A percentile compares a stretch with the other conserved stretches of the same genome.
These are phyloP conservation scores for Xylaria venustula DNA, from an alignment of 495 filamentous ascomycete species.

Conservation along the genomic window DNA sequence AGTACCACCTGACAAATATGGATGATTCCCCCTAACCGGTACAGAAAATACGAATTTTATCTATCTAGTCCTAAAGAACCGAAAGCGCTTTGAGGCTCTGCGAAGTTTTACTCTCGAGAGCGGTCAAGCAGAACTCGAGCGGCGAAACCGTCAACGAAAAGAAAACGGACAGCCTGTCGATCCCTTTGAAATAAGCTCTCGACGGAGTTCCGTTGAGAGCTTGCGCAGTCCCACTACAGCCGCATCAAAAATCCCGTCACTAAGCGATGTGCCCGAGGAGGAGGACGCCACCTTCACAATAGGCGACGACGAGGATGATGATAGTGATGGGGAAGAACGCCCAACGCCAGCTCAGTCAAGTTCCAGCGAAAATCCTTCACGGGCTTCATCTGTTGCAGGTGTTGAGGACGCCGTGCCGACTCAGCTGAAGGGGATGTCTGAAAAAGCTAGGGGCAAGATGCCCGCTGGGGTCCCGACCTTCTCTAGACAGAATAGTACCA, in stretches of 20 bases:
- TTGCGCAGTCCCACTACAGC: constrained; percentile 60
- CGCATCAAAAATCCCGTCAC: constrained; percentile 55
- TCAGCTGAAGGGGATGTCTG: constrained; percentile 93
- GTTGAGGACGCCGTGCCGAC: constrained; percentile 81
- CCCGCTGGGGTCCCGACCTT: constrained; percentile 82
- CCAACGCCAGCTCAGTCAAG: constrained; percentile 71
- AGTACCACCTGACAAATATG: neutral
- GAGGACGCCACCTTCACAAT: constrained; percentile 76
- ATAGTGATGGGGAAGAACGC: constrained; percentile 68
- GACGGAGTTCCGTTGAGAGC: constrained; percentile 68
- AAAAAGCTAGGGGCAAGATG: constrained; percentile 96
- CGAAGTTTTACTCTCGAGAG: constrained; percentile 93
- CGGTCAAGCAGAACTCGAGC: constrained; percentile 89
- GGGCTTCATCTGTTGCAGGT: constrained; percentile 69
- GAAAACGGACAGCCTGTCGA: constrained; percentile 53
- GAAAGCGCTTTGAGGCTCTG: constrained; percentile 82
- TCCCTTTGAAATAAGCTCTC: constrained; percentile 44
- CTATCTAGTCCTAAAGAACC: constrained; percentile 74
- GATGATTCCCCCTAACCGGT: constrained; percentile 22
- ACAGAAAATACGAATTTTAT: constrained; percentile 81
- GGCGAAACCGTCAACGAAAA: constrained; percentile 71
- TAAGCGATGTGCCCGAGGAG: constrained; percentile 81
- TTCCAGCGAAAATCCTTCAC: constrained; percentile 67
- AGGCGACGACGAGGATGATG: constrained; percentile 78
- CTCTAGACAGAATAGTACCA: constrained; percentile 88